Evolutionary conservation across 331 rosid species (phyloP).

Genomic region (Quercus tomentella): DNA sequence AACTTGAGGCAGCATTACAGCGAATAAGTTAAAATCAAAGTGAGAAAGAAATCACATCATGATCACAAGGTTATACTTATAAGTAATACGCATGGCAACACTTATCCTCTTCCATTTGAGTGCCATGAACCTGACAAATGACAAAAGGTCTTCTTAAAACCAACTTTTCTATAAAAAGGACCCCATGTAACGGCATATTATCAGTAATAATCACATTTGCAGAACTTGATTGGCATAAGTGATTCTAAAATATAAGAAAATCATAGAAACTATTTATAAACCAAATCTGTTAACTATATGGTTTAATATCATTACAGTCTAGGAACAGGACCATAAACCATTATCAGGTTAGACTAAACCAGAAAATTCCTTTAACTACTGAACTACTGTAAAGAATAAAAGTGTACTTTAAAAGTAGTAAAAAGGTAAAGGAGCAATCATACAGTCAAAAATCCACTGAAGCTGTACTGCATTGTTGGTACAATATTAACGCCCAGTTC

Average conservation of each 20-base stretch:
- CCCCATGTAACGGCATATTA: neutral
- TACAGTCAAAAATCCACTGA: conserved; percentile 93
- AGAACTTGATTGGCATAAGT: neutral
- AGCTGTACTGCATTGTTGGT: conserved; percentile 72
- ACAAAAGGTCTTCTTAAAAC: neutral
- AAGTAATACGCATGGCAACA: neutral
- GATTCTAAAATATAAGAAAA: neutral
- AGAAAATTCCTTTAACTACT: neutral
- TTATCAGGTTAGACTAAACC: neutral
- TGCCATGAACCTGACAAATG: neutral
- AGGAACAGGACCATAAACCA: conserved; percentile 1
- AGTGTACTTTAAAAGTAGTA: neutral
- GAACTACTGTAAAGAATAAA: neutral
- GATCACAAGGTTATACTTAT: neutral
- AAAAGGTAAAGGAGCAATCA: conserved; percentile 29
- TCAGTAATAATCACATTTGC: neutral
- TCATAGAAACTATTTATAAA: neutral
- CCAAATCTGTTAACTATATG: neutral
- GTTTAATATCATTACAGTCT: neutral
- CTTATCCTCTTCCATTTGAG: neutral
- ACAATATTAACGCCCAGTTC: conserved; percentile 42
- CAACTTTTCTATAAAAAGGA: neutral
- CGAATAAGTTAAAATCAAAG: neutral
- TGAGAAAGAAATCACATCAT: neutral
- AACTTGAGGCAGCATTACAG: neutral